Conservation (phyloP, 805 yeast genomes). For the Cyberlindnera mrakii region DNA sequence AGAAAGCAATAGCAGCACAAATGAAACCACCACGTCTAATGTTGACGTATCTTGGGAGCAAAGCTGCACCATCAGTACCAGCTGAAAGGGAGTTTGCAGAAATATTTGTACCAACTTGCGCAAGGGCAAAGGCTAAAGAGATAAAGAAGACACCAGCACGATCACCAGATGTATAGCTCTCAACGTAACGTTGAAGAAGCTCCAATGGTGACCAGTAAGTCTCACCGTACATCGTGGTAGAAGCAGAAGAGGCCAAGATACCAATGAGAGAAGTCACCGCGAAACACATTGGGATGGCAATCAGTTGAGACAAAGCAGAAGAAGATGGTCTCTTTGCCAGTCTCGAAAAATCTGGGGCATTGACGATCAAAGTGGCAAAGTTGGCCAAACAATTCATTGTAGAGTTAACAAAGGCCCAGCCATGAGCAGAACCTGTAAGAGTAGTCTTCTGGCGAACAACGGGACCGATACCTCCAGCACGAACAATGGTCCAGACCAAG, state of each 20-base stretch:
- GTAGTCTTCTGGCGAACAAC: conserved; percentile 52
- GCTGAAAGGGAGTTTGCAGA: conserved; percentile 70
- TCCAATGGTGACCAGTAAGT: conserved; percentile 84
- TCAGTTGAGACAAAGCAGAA: conserved; percentile 48
- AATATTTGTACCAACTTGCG: conserved; percentile 75
- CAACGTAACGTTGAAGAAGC: conserved; percentile 51
- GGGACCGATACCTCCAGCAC: conserved; percentile 76
- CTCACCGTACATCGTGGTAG: conserved; percentile 59
- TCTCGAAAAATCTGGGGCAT: conserved; percentile 88
- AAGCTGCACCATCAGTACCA: conserved; percentile 67
- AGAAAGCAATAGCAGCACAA: conserved; percentile 65
- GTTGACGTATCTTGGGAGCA: conserved; percentile 57
- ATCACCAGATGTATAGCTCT: conserved; percentile 47
- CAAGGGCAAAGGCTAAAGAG: conserved; percentile 63
- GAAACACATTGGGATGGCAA: conserved; percentile 72
- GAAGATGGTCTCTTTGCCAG: conserved; percentile 56
- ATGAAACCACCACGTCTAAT: conserved; percentile 79
- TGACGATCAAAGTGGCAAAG: conserved; percentile 79
- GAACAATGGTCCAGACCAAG: conserved; percentile 76
- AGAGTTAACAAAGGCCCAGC: conserved; percentile 79
- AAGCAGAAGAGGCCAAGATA: conserved; percentile 77
- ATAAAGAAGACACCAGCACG: conserved; percentile 80
- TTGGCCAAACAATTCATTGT: conserved; percentile 80
- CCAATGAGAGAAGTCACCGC: conserved; percentile 82
- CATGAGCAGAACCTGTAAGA: conserved; percentile 54